Base-by-base conservation (phyloP, 192 early-diverging fungal genomes). In the Coemansia sp. region DNA sequence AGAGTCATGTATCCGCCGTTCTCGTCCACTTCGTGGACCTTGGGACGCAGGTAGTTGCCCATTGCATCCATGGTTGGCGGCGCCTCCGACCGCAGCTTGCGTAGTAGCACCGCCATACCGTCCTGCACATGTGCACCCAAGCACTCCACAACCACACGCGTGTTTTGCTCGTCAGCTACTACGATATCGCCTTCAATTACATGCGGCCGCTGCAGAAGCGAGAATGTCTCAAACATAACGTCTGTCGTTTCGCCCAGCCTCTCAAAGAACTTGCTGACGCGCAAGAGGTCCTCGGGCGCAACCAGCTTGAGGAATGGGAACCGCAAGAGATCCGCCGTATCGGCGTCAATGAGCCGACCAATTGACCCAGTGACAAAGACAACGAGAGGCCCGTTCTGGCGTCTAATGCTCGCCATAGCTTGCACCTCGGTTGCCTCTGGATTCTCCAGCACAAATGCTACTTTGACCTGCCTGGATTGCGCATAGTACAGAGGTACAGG, bases 401-500 rank as follows among this genome's bases (percentile, higher is more conserved):
- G 29, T 10, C 68, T 51, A 9, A 23, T 10, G 5, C 25, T 9
- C 23, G 8, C 23, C 23, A 18, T 10, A 23, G 48, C 23, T 15
- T 23, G 48, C 4, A 26, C 48, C 26, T 51, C 45, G 16, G 37
- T 51, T 9, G 65, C 39, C 8, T 58, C 61, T 16, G 71, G 71
- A 61, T 67, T 70, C 58, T 79, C 77, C 64, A 79, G 46, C 45
- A 79, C 71, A 52, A 79, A 60, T 18, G 70, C 76, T 2, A 59
- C 76, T 40, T 79, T 79, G 63, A 73, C 35, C 67, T 79, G 76
- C 15, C 64, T 51, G 28, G 53, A 63, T 10, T 66, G 67, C 45
- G 71, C 63, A 66, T 55, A 78, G 49, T 78, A 78, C 63, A 77
- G n/a, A n/a, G n/a, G n/a, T n/a, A n/a, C n/a, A n/a, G n/a, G n/a